Evolutionary conservation across 306 rosid genomes (phyloP).

Genomic region (Prosopis cineraria): DNA sequence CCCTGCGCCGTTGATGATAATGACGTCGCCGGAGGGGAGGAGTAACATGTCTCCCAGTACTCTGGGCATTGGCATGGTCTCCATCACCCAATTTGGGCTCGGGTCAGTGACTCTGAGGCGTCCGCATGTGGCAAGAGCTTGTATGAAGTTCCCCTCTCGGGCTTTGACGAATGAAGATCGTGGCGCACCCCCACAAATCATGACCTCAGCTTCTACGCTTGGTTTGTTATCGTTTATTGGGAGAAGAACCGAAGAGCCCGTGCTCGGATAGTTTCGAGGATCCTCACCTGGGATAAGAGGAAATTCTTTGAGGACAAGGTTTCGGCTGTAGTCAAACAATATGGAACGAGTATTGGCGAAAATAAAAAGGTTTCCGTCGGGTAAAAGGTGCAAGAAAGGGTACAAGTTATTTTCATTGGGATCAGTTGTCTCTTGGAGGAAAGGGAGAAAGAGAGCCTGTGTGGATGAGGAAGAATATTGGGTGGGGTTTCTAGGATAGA

Average conservation of each 20-base stretch:
- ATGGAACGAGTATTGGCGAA: slow-evolving; percentile 72
- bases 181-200: slow-evolving; percentile 80
- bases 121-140: slow-evolving; percentile 56
- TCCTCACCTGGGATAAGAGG: slow-evolving; percentile 64
- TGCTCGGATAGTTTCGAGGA: slow-evolving; percentile 80
- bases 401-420: slow-evolving; percentile 65
- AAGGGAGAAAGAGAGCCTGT: slow-evolving; percentile 18
- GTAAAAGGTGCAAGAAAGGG: slow-evolving; percentile 81
- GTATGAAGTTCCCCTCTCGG: slow-evolving; percentile 28
- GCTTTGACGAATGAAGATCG: slow-evolving; percentile 40
- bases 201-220: slow-evolving; percentile 43
- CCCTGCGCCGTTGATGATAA: slow-evolving; percentile 61
- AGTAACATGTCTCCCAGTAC: slow-evolving; percentile 80
- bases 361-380: slow-evolving; percentile 80
- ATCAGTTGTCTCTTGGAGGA: slow-evolving; percentile 62
- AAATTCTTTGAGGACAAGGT: slow-evolving; percentile 53
- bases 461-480: background rate
- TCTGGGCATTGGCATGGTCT: slow-evolving; percentile 68
- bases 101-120: slow-evolving; percentile 44
- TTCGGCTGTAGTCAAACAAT: slow-evolving; percentile 53
- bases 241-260: slow-evolving; percentile 78
- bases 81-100: slow-evolving; percentile 66
- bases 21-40: slow-evolving; percentile 63
- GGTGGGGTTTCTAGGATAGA: slow-evolving; percentile 42
- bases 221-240: slow-evolving; percentile 61